Evolutionary conservation across 345 rosid species (phyloP), one percentile per base, ranked within the genome.

Genomic region (Combretum micranthum): DNA sequence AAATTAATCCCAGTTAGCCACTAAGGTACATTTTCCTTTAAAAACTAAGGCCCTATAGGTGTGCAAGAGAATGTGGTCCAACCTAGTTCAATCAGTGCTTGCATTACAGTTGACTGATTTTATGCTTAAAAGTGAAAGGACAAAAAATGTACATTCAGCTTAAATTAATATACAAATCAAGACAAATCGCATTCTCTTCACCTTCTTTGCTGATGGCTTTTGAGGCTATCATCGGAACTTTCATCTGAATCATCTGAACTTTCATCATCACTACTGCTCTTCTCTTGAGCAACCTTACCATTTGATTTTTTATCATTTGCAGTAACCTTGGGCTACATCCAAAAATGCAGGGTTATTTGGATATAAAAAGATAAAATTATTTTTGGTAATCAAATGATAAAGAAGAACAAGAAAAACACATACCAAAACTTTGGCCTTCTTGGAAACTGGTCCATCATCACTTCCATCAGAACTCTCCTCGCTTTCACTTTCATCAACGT

Each of bases 231-330:
- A 32, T 59, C 69, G 7, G 78, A 62, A 59, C 46, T 44, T 19
- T 64, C 73, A 19, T 44, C 63, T 0, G 73, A 67, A 51, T 61
- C 63, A 0, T 61, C 59, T 14, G 53, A 13, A 7, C 52, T 13
- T 20, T 83, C 86, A 4, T 81, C 89, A 25, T 71, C 84, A 44
- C 75, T 71, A 44, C 83, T 77, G 64, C 80, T 81, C 56, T 73
- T 82, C 54, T 81, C 76, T 56, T 69, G 55, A 56, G 53, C 67
- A 42, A 59, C 13, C 55, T 72, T 71, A n/a, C 71, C 70, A 0
- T 55, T 74, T 0, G 59, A 39, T 19, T 70, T 59, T 52, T 56
- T 43, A 37, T 22, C 47, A 52, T 69, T 56, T 8, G 56, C 45
- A 50, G 65, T 15, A 51, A 42, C 64, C 59, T 80, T 70, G 1